Conservation (phyloP, 306 rosid species). For the Citrullus colocynthis region DNA sequence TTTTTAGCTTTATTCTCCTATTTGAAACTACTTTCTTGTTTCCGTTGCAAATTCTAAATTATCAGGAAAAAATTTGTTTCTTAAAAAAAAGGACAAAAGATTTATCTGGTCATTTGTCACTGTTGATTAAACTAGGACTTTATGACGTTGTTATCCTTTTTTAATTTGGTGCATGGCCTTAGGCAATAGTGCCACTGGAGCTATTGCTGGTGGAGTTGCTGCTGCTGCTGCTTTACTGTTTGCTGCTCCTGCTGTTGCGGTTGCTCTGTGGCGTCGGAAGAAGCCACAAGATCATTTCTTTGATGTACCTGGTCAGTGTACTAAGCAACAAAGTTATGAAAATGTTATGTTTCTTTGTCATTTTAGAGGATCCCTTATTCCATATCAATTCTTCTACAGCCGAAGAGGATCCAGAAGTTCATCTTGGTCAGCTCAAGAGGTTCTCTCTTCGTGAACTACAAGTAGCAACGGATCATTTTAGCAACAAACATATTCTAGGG, state of each 20-base stretch:
- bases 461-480: constrained; percentile 81
- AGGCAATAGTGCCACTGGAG: constrained; percentile 56
- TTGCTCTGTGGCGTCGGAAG: constrained; percentile 63
- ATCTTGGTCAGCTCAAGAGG: constrained; percentile 83
- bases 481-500: constrained; percentile 71
- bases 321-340: not conserved
- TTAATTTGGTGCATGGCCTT: constrained; percentile 11
- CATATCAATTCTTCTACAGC: constrained; percentile 32
- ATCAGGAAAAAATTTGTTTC: not conserved
- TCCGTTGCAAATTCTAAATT: not conserved
- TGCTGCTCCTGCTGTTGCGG: constrained; percentile 92
- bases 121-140: not conserved
- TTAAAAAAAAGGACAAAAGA: not conserved
- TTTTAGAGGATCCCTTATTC: not conserved
- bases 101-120: not conserved
- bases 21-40: not conserved
- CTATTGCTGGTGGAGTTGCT: constrained; percentile 98
- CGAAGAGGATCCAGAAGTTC: constrained; percentile 97
- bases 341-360: not conserved
- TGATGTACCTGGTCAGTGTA: constrained; percentile 89
- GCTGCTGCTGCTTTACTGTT: constrained; percentile 87
- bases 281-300: constrained; percentile 74
- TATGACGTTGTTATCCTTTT: not conserved
- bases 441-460: constrained; percentile 86
- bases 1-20: not conserved